These are phyloP conservation scores for Striga hermonthica DNA, from an alignment of 305 asterid species.

Conservation along the genomic window DNA sequence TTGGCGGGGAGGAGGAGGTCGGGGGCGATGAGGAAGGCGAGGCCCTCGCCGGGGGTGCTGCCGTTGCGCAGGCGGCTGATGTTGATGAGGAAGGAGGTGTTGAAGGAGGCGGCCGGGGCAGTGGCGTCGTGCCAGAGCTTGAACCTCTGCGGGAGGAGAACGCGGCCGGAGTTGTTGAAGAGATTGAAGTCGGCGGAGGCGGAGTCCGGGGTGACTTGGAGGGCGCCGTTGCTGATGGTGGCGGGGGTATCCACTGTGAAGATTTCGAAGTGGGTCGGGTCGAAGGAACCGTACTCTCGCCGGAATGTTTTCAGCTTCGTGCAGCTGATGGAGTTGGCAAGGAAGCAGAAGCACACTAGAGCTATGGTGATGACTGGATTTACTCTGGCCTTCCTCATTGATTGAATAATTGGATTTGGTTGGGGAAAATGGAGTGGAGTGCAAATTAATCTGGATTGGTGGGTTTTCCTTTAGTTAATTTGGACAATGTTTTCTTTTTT, in stretches of 20 bases:
- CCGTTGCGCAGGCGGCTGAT: conserved; percentile 26
- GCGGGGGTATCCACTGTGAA: conserved; percentile 34
- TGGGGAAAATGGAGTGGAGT: background rate
- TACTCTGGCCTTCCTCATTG: background rate
- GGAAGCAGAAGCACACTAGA: background rate
- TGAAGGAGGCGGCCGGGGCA: conserved; percentile 58
- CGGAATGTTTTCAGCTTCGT: conserved; percentile 5
- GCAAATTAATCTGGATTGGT: no score
- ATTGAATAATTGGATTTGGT: background rate
- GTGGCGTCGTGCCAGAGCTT: conserved; percentile 54
- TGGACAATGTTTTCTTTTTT: no score
- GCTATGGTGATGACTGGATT: background rate
- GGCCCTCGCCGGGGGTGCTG: conserved; percentile 56
- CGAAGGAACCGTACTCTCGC: conserved; percentile 31
- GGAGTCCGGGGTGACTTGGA: conserved; percentile 73
- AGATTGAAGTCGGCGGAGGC: conserved; percentile 21
- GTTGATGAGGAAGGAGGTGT: conserved; percentile 71
- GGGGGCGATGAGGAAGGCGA: conserved; percentile 67
- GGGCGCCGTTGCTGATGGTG: conserved; percentile 45
- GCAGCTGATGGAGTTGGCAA: background rate
- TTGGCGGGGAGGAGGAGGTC: conserved; percentile 37
- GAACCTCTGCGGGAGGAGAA: conserved; percentile 38
- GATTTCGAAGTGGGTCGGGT: background rate
- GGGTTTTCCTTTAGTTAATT: no score
- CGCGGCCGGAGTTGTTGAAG: conserved; percentile 46